These are phyloP conservation scores for Hypoxylon sp. DNA, from an alignment of 2,329 filamentous ascomycete species.

Conservation along the genomic window DNA sequence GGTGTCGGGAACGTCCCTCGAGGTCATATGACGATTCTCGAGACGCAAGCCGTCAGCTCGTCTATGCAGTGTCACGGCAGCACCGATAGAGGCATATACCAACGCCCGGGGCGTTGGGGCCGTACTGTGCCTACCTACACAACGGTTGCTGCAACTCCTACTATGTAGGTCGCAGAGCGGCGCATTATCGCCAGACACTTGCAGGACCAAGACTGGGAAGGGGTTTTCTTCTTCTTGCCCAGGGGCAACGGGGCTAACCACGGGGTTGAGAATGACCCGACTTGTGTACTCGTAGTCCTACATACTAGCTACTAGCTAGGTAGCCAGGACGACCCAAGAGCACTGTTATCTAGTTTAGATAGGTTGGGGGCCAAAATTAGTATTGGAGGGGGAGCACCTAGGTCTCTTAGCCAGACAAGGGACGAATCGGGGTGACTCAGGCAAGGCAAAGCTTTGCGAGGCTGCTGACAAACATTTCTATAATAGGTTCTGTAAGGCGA, in stretches of 20 bases:
- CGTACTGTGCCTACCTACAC: not conserved
- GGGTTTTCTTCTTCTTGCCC: not conserved
- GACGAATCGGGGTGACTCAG: constrained; percentile 17
- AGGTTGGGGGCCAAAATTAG: constrained; percentile 16
- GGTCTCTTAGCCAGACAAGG: not conserved
- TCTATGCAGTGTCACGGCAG: constrained; percentile 34
- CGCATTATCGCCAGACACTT: constrained; percentile 17
- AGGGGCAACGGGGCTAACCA: not conserved
- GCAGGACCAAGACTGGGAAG: constrained; percentile 26
- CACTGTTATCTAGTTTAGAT: not conserved
- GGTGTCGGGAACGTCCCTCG: not conserved
- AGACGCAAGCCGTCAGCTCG: constrained; percentile 31
- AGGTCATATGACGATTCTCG: constrained; percentile 35
- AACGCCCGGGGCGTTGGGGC: constrained; percentile 12
- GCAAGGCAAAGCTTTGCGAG: not conserved
- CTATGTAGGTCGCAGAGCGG: not conserved
- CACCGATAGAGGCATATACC: constrained; percentile 8
- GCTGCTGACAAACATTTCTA: constrained; percentile 20
- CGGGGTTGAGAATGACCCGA: constrained; percentile 8
- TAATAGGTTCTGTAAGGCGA: constrained; percentile 11
- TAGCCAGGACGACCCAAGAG: not conserved
- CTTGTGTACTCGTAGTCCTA: constrained; percentile 12
- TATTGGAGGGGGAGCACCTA: not conserved
- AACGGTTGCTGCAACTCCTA: not conserved
- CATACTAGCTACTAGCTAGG: not conserved